These are phyloP conservation scores for Polychaeton citri DNA, from an alignment of 2,329 filamentous ascomycete genomes.

Conservation along the genomic window DNA sequence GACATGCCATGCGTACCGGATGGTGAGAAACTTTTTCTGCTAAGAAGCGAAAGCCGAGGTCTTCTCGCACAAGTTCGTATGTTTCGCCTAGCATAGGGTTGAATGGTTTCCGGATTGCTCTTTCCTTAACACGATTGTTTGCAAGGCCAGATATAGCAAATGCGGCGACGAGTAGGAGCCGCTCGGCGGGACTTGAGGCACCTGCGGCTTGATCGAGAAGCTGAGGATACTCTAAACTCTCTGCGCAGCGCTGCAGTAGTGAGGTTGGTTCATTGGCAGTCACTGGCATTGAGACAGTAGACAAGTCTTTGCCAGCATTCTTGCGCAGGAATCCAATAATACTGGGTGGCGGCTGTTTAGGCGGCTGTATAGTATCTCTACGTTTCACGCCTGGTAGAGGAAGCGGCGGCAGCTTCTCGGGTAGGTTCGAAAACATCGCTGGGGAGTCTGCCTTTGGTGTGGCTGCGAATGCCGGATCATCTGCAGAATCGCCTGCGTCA, in stretches of 20 bases:
- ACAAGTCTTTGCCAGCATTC: slow-evolving; percentile 95
- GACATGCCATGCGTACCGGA: slow-evolving; percentile 82
- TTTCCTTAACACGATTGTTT: slow-evolving; percentile 69
- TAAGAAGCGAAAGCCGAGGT: slow-evolving; percentile 78
- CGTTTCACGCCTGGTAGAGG: slow-evolving; percentile 57
- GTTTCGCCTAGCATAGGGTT: slow-evolving; percentile 96
- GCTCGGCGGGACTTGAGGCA: slow-evolving; percentile 43
- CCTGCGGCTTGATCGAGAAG: slow-evolving; percentile 62
- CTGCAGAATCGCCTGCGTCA: slow-evolving; percentile 36
- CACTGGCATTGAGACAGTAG: slow-evolving; percentile 93
- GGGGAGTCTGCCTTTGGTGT: slow-evolving; percentile 8
- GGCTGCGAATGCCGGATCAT: slow-evolving; percentile 7
- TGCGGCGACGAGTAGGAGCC: slow-evolving; percentile 72
- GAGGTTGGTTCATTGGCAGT: slow-evolving; percentile 90
- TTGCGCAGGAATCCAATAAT: slow-evolving; percentile 90
- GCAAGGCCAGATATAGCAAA: slow-evolving; percentile 87
- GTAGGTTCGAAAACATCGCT: slow-evolving; percentile 57
- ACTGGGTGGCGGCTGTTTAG: slow-evolving; percentile 72
- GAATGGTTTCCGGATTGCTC: slow-evolving; percentile 88
- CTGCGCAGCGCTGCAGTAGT: slow-evolving; percentile 73
- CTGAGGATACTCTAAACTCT: slow-evolving; percentile 81
- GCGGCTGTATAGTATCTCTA: slow-evolving; percentile 55
- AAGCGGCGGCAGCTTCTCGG: slow-evolving; percentile 64
- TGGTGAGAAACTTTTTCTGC: slow-evolving; percentile 92
- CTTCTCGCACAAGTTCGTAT: slow-evolving; percentile 78